Evolutionary conservation across 1,284 basidiomycete genomes (phyloP).

Genomic region (Fomitopsis betulina): DNA sequence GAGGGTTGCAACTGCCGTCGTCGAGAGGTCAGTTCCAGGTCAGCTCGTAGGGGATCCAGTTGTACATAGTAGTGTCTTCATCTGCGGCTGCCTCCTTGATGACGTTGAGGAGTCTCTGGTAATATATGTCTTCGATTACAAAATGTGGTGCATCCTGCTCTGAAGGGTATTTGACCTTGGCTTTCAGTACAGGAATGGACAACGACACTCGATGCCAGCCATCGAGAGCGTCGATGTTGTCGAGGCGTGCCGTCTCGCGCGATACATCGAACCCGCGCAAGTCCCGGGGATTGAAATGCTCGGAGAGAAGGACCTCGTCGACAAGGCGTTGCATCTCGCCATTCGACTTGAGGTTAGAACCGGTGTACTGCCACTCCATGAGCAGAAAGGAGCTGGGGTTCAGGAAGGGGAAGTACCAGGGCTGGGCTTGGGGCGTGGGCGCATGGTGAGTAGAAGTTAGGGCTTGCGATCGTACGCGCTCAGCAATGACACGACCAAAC

Average conservation of each 20-base stretch:
- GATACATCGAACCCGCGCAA: background rate
- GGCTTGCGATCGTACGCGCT: background rate
- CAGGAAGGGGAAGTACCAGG: background rate
- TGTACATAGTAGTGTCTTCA: background rate
- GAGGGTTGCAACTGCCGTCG: background rate
- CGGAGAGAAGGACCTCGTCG: background rate
- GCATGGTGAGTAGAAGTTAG: too few relatives aligned
- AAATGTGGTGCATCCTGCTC: background rate
- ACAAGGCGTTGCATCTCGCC: background rate
- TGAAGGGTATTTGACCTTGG: background rate
- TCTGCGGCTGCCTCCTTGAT: background rate
- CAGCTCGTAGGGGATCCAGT: background rate
- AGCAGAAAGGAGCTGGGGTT: background rate
- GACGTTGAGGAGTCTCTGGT: background rate
- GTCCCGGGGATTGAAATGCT: background rate
- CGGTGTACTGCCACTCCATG: background rate
- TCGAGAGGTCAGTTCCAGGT: background rate
- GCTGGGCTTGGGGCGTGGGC: background rate
- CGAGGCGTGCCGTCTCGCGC: background rate
- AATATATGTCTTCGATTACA: background rate
- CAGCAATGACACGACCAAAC: background rate
- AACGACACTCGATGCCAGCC: background rate
- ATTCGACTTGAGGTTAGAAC: background rate
- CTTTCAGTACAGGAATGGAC: background rate
- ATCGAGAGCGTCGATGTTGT: background rate